Percentiles rank a stretch among this genome's conserved stretches.
These are phyloP conservation scores for Rubia balearica DNA, from an alignment of 305 asterid species.

Conservation along the genomic window DNA sequence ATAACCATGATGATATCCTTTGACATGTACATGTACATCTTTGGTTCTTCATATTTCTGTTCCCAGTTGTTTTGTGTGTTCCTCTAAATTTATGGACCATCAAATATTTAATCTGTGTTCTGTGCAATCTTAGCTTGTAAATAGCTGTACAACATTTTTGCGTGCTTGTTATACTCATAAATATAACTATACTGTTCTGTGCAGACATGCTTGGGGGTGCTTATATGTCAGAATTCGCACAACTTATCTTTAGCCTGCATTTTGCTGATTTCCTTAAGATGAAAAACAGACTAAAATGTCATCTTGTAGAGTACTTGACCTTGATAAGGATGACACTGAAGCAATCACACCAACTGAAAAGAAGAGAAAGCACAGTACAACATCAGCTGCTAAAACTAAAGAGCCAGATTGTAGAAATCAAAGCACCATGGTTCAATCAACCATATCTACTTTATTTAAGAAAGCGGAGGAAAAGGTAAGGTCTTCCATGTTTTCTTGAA, in stretches of 20 bases:
- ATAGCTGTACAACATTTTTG: not conserved
- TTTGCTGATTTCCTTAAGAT: constrained; percentile 36
- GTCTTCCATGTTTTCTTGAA: constrained; percentile 20
- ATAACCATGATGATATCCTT: constrained; percentile 34
- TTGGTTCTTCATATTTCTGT: not conserved
- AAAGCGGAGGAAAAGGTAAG: constrained; percentile 70
- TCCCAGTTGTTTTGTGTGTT: not conserved
- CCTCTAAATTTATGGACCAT: not conserved
- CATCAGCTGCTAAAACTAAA: constrained; percentile 29
- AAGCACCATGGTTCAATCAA: constrained; percentile 61
- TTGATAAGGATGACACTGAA: constrained; percentile 30
- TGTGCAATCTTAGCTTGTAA: not conserved
- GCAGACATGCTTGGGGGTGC: constrained; percentile 9
- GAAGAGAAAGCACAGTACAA: constrained; percentile 29
- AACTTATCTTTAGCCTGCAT: constrained; percentile 17
- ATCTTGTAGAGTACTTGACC: constrained; percentile 29
- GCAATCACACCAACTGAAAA: constrained; percentile 30
- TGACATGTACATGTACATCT: not conserved
- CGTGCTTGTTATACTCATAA: not conserved
- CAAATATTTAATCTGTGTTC: not conserved
- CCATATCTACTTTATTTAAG: constrained; percentile 66
- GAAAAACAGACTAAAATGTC: constrained; percentile 34
- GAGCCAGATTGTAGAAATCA: constrained; percentile 30
- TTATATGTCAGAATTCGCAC: constrained; percentile 4
- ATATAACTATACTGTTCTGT: not conserved